phyloP scores from a whole-genome alignment of 495 filamentous ascomycete genomes.

The Penicillium robsamsonii region DNA sequence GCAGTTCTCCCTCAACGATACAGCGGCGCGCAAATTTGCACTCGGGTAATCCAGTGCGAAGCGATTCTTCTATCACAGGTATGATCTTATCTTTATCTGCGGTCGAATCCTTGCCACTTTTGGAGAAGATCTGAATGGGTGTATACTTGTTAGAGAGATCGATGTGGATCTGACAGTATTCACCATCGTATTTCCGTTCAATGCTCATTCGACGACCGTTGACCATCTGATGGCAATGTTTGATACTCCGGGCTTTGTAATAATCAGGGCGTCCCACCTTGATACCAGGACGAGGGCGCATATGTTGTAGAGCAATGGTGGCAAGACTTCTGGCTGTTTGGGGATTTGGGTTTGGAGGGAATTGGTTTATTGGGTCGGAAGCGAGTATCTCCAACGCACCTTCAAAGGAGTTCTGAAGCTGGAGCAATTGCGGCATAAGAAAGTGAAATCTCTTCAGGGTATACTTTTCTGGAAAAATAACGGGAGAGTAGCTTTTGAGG shows the following conservation, averaged over 20 bases:
- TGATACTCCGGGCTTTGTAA: conserved; percentile 72
- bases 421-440: conserved; percentile 59
- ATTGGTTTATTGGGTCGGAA: conserved; percentile 37
- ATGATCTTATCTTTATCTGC: conserved; percentile 62
- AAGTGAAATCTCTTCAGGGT: conserved; percentile 54
- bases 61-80: conserved; percentile 46
- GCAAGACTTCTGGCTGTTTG: conserved; percentile 32
- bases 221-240: conserved; percentile 66
- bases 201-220: conserved; percentile 61
- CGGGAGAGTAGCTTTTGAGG: conserved; percentile 68
- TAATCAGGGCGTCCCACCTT: conserved; percentile 74
- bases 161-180: conserved; percentile 86
- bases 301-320: conserved; percentile 40
- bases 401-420: conserved; percentile 62
- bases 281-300: conserved; percentile 64
- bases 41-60: conserved; percentile 53
- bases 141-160: conserved; percentile 56
- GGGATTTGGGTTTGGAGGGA: conserved; percentile 41
- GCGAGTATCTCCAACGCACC: conserved; percentile 49
- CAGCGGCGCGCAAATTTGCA: conserved; percentile 61
- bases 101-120: conserved; percentile 87
- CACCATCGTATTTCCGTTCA: conserved; percentile 83
- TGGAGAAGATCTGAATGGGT: conserved; percentile 79
- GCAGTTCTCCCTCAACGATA: conserved; percentile 79
- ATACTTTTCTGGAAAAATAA: conserved; percentile 49